Percentiles rank a stretch among this genome's conserved stretches.
Conservation (phyloP, 2,329 filamentous ascomycete species). For the Neoscytalidium dimidiatum region DNA sequence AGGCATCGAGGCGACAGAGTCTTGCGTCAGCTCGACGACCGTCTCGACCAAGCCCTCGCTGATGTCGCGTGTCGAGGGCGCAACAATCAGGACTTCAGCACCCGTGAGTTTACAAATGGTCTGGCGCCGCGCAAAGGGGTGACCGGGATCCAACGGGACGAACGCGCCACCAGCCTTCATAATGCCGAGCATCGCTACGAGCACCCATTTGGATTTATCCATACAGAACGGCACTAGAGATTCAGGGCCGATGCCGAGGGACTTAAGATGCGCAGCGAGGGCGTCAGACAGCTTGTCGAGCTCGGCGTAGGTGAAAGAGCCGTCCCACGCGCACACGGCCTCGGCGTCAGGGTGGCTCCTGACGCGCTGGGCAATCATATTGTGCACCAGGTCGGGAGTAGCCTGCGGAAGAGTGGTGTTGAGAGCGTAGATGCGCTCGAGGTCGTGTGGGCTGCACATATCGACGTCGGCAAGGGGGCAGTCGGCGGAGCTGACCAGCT, state of each 20-base stretch:
- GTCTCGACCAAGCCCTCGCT: conserved; percentile 21
- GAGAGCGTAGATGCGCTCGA: conserved; percentile 3
- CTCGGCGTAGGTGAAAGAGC: conserved; percentile 34
- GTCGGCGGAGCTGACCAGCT: conserved; percentile 15
- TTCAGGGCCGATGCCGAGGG: conserved; percentile 34
- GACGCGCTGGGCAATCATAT: not conserved
- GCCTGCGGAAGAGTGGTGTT: not conserved
- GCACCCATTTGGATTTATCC: conserved; percentile 39
- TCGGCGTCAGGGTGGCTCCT: conserved; percentile 27
- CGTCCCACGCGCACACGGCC: conserved; percentile 37
- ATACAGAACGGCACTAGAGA: conserved; percentile 40
- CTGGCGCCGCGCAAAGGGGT: not conserved
- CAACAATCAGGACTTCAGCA: conserved; percentile 33
- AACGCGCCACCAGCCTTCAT: conserved; percentile 34
- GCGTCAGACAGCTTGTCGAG: conserved; percentile 29
- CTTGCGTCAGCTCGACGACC: conserved; percentile 11
- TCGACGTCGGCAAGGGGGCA: conserved; percentile 18
- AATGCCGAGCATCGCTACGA: conserved; percentile 41
- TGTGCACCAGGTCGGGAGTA: not conserved
- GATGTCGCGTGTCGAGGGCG: conserved; percentile 20
- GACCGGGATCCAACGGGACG: not conserved
- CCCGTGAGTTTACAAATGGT: conserved; percentile 28
- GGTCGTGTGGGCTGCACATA: conserved; percentile 19
- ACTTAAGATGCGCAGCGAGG: conserved; percentile 32
- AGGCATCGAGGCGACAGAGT: not conserved